Percentiles rank a stretch among this genome's conserved stretches.
These are phyloP conservation scores for Sporothrix mexicana DNA, from an alignment of 2,329 filamentous ascomycete genomes.

Conservation along the genomic window DNA sequence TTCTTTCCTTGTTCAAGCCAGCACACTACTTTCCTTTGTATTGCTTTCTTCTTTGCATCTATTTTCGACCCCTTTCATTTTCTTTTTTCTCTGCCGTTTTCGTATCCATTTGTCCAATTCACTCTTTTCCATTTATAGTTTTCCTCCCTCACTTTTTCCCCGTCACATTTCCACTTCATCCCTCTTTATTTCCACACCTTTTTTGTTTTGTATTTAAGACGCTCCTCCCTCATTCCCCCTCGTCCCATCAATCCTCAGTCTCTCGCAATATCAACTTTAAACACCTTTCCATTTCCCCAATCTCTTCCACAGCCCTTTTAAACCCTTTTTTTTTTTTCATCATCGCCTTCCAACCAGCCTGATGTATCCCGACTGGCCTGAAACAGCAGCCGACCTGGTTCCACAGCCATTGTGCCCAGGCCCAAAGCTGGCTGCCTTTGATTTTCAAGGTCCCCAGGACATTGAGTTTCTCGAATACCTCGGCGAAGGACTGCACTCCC, in stretches of 20 bases:
- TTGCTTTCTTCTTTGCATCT: not conserved
- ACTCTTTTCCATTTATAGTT: not conserved
- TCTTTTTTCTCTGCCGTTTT: not conserved
- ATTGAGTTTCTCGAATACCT: slow-evolving; percentile 39
- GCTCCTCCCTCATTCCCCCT: not conserved
- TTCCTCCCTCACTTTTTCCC: not conserved
- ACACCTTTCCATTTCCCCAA: not conserved
- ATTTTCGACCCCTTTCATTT: not conserved
- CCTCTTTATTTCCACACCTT: not conserved
- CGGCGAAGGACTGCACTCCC: slow-evolving; percentile 35
- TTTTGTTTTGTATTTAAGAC: not conserved
- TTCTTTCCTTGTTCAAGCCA: not conserved
- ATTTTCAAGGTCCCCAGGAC: slow-evolving; percentile 35
- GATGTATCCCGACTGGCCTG: slow-evolving; percentile 25
- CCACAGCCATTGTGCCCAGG: slow-evolving; percentile 12
- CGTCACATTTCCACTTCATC: too few relatives aligned
- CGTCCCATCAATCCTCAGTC: not conserved
- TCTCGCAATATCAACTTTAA: not conserved
- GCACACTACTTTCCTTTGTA: not conserved
- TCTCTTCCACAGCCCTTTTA: not conserved
- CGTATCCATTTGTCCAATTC: not conserved
- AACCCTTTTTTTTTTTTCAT: not conserved
- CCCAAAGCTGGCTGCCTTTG: slow-evolving; percentile 16
- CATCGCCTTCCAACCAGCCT: not conserved
- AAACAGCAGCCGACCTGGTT: slow-evolving; percentile 11